These are phyloP conservation scores for Earliella scabrosa DNA, from an alignment of 1,284 basidiomycete genomes.

Conservation along the genomic window DNA sequence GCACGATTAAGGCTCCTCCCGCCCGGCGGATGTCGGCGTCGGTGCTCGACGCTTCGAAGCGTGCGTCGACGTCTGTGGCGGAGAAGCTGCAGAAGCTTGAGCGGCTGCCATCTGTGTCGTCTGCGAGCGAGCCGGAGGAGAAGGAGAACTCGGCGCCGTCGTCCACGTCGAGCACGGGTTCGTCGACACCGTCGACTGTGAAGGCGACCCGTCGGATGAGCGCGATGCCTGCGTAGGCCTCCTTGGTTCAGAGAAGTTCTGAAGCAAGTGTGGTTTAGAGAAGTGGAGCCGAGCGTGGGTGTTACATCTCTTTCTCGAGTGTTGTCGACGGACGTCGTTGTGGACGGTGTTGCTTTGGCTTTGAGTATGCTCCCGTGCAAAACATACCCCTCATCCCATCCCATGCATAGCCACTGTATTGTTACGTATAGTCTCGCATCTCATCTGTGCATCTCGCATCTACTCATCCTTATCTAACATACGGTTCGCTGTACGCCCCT, in stretches of 20 bases:
- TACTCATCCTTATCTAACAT: conserved; percentile 13
- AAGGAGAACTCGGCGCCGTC: conserved; percentile 42
- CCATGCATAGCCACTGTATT: conserved; percentile 16
- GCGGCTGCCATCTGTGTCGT: conserved; percentile 31
- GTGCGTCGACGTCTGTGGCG: conserved; percentile 20
- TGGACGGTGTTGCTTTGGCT: conserved; percentile 16
- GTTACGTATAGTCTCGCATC: conserved; percentile 21
- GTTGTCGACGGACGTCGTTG: not conserved
- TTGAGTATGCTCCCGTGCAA: conserved; percentile 10
- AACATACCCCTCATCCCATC: conserved; percentile 9
- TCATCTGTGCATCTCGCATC: conserved; percentile 14
- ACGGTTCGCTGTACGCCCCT: not conserved
- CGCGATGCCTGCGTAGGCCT: conserved; percentile 22
- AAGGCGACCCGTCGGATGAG: conserved; percentile 25
- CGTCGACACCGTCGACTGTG: conserved; percentile 4
- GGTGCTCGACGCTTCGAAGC: conserved; percentile 34
- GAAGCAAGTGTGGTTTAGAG: not conserved
- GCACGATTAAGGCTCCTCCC: conserved; percentile 22
- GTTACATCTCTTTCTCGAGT: not conserved
- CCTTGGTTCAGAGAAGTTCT: not conserved
- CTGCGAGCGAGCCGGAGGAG: conserved; percentile 45
- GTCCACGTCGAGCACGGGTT: conserved; percentile 16
- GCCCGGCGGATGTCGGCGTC: conserved; percentile 35
- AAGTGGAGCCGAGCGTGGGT: not conserved
- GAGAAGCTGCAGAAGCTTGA: conserved; percentile 33